Conservation (phyloP, 2,329 filamentous ascomycete genomes). For the Sporothrix humicola region DNA sequence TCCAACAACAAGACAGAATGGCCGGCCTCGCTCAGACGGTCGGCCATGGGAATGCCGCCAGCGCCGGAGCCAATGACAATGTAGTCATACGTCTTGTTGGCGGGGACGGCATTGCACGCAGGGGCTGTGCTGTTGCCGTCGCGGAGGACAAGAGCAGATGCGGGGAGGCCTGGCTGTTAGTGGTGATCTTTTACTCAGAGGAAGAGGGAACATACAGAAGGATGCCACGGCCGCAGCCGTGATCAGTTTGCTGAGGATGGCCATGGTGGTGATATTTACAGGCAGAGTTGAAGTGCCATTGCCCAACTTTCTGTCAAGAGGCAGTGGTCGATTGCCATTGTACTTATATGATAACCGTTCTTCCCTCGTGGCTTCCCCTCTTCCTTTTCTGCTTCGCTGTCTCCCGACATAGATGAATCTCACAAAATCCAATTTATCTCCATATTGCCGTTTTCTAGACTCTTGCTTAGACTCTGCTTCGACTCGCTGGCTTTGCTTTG, state of each 20-base stretch:
- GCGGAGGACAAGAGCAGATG: not conserved
- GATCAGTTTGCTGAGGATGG: constrained; percentile 15
- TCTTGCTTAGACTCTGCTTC: not conserved
- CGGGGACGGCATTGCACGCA: constrained; percentile 8
- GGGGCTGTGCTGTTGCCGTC: constrained; percentile 14
- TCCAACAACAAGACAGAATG: constrained; percentile 69
- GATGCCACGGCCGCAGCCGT: constrained; percentile 22
- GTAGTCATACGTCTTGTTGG: constrained; percentile 58
- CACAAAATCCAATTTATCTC: not conserved
- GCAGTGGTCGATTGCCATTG: too few species aligned
- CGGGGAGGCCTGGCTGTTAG: not conserved
- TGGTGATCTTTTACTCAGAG: too few species aligned
- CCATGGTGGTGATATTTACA: not conserved
- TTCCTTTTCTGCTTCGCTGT: not conserved
- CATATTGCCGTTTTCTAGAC: not conserved
- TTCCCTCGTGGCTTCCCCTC: not conserved
- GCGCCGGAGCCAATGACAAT: constrained; percentile 68
- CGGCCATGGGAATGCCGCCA: constrained; percentile 64
- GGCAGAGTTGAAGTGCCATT: too few species aligned
- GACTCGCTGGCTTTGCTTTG: not conserved
- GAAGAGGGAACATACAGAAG: constrained; percentile 1
- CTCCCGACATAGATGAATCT: not conserved
- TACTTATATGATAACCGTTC: too few species aligned
- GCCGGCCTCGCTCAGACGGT: constrained; percentile 67
- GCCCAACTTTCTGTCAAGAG: too few species aligned